phyloP scores from a whole-genome alignment of 306 rosid genomes.

The Vicia sativa region DNA sequence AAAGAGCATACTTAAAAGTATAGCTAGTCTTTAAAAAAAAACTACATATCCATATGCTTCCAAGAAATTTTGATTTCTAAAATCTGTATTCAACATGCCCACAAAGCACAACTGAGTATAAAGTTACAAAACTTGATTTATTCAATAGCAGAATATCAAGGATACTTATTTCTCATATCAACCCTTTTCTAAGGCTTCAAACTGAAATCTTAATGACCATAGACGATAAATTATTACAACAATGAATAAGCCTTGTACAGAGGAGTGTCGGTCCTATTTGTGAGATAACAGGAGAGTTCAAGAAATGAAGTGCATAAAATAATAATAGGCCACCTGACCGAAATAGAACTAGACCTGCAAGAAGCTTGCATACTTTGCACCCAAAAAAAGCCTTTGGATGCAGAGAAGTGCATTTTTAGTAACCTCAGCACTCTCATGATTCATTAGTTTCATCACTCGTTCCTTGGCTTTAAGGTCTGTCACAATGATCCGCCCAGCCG shows the following conservation, averaged over 20 bases:
- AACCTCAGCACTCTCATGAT: conserved; percentile 90
- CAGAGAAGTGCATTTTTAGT: conserved; percentile 95
- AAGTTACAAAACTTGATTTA: conserved; percentile 45
- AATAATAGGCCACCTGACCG: conserved; percentile 7
- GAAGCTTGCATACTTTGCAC: conserved; percentile 95
- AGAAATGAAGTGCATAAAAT: conserved; percentile 17
- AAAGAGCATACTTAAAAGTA: neutral
- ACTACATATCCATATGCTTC: conserved; percentile 30
- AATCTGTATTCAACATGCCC: conserved; percentile 25
- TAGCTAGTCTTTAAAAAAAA: conserved; percentile 9
- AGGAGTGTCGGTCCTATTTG: conserved; percentile 8
- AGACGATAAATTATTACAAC: conserved; percentile 44
- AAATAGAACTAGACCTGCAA: conserved; percentile 70
- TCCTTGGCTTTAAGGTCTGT: conserved; percentile 95
- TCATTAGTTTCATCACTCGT: conserved; percentile 93
- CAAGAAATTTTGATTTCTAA: conserved; percentile 1
- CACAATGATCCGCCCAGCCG: conserved; percentile 88
- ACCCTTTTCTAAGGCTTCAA: conserved; percentile 38
- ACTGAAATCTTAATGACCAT: conserved; percentile 28
- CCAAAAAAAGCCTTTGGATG: conserved; percentile 95
- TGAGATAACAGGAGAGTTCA: conserved; percentile 26
- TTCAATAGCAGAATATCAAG: conserved; percentile 39
- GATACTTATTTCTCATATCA: conserved; percentile 44
- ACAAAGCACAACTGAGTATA: conserved; percentile 18
- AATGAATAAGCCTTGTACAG: conserved; percentile 44